phyloP scores from a whole-genome alignment of 441 rosid species.

The Metrosideros polymorpha region DNA sequence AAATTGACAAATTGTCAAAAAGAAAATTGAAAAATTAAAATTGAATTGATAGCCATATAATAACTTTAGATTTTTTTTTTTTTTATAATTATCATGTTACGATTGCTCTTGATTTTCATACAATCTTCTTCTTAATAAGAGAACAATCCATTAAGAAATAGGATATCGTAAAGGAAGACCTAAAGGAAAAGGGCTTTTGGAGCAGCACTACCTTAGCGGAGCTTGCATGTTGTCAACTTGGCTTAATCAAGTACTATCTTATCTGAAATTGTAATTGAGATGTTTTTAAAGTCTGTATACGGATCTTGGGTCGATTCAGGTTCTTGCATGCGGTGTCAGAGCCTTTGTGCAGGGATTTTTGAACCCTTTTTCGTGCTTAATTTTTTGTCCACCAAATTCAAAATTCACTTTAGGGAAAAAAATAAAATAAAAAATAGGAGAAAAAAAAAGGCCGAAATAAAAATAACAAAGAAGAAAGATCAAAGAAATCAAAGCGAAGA shows the following conservation, averaged over 20 bases:
- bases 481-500: background rate
- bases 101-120: background rate
- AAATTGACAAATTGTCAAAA: too few relatives aligned
- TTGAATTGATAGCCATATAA: accelerated
- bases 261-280: background rate
- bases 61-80: too few relatives aligned
- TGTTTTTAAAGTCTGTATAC: background rate
- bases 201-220: background rate
- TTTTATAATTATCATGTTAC: too few relatives aligned
- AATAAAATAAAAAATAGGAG: background rate
- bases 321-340: background rate
- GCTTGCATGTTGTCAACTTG: background rate
- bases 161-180: background rate
- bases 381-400: background rate
- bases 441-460: background rate
- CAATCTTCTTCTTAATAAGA: background rate
- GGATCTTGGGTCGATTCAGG: background rate
- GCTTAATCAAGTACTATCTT: background rate
- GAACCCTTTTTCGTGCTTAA: background rate
- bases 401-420: background rate
- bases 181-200: background rate
- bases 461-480: background rate
- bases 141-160: background rate
- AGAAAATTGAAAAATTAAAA: too few relatives aligned
- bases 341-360: background rate